Evolutionary conservation across 805 yeast genomes (phyloP).

Genomic region (Kazachstania africana): DNA sequence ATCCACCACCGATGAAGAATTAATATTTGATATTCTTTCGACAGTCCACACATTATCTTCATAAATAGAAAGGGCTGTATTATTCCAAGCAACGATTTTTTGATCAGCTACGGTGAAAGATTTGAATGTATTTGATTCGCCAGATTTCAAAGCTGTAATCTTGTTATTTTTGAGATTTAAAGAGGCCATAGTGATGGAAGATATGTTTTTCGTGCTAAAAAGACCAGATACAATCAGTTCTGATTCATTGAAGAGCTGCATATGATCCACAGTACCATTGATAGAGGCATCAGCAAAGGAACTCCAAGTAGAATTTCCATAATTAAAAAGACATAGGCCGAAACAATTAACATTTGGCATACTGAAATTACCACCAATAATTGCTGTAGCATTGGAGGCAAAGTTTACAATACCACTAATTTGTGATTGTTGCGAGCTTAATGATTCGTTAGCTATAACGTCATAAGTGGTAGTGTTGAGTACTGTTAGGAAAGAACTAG

Average conservation of each 20-base stretch:
- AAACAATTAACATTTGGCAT: slow-evolving; percentile 49
- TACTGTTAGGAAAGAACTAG: slow-evolving; percentile 7
- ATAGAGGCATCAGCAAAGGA: slow-evolving; percentile 23
- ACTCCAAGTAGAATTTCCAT: slow-evolving; percentile 43
- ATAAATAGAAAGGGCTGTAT: slow-evolving; percentile 7
- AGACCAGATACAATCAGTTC: slow-evolving; percentile 42
- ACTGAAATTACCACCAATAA: slow-evolving; percentile 64
- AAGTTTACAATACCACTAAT: slow-evolving; percentile 34
- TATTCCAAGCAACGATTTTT: slow-evolving; percentile 15
- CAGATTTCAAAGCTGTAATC: slow-evolving; percentile 6
- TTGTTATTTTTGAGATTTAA: slow-evolving; percentile 8
- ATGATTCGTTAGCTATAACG: slow-evolving; percentile 26
- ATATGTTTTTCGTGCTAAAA: slow-evolving; percentile 30
- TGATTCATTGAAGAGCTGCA: slow-evolving; percentile 35
- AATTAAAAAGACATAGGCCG: slow-evolving; percentile 55
- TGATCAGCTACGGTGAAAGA: slow-evolving; percentile 10
- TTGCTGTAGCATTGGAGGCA: slow-evolving; percentile 28
- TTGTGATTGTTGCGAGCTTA: slow-evolving; percentile 25
- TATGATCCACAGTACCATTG: slow-evolving; percentile 44
- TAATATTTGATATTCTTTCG: slow-evolving; percentile 2
- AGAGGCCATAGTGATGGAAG: slow-evolving; percentile 35
- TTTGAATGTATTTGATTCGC: slow-evolving; percentile 1
- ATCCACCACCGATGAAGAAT: slow-evolving; percentile 3
- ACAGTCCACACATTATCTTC: slow-evolving; percentile 4
- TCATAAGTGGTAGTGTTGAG: slow-evolving; percentile 36